Conservation (phyloP, 345 rosid genomes). For the Crucihimalaya himalaica region DNA sequence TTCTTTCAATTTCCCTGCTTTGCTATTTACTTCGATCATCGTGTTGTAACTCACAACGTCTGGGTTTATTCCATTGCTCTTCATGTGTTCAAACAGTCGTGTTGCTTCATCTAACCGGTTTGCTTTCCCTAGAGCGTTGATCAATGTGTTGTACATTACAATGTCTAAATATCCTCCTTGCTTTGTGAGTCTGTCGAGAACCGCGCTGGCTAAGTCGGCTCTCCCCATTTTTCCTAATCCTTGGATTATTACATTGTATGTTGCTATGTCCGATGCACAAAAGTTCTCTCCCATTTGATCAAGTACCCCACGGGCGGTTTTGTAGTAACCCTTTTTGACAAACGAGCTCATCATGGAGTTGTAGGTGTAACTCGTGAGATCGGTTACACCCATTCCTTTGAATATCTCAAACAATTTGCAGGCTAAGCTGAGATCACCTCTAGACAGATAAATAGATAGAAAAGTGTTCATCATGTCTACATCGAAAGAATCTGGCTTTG, state of each 20-base stretch:
- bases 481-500: conserved; percentile 58
- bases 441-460: conserved; percentile 76
- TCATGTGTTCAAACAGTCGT: conserved; percentile 77
- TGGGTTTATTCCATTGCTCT: conserved; percentile 62
- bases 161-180: conserved; percentile 89
- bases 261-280: conserved; percentile 70
- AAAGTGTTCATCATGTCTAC: conserved; percentile 85
- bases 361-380: conserved; percentile 70
- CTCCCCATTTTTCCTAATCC: conserved; percentile 88
- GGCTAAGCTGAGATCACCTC: conserved; percentile 84
- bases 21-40: conserved; percentile 82
- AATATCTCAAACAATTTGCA: conserved; percentile 91
- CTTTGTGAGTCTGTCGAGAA: conserved; percentile 66
- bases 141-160: conserved; percentile 89
- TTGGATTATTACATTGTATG: conserved; percentile 84
- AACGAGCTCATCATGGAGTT: conserved; percentile 89
- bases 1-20: conserved; percentile 73
- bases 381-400: conserved; percentile 54
- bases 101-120: conserved; percentile 73
- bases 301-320: conserved; percentile 68
- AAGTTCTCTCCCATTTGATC: conserved; percentile 70
- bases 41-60: conserved; percentile 87
- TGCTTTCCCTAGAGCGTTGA: conserved; percentile 81
- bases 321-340: conserved; percentile 77
- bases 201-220: conserved; percentile 73